Evolutionary conservation across 305 asterid genomes (phyloP), one percentile per base, ranked within the genome.

Genomic region (Fraxinus ornus): DNA sequence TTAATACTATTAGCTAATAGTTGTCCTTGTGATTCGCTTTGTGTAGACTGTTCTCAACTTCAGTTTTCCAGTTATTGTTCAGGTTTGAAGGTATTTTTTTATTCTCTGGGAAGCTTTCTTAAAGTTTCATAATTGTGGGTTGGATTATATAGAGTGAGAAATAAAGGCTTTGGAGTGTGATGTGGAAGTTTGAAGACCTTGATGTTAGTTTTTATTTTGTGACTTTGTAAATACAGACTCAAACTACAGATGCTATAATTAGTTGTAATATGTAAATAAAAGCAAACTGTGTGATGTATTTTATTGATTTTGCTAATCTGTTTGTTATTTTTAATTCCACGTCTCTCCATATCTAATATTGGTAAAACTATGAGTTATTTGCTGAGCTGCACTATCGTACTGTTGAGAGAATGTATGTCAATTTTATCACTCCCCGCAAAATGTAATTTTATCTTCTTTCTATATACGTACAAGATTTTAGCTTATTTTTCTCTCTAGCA

Each of bases 71-170:
- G 41, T 68, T 30, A 15, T n/a, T 73, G 4, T 21, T 36, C 89
- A 87, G 94, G 91, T 85, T 81, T 79, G 88, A 77, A 78, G 91
- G 81, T 81, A 84, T 84, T 88, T 88, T 85, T 82, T 77, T 75
- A 68, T 86, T 86, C 86, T 81, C 81, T 77, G 66, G 75, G 74
- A 83, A 86, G 78, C 74, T 70, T 39, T n/a, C 62, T 52, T 52
- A 0, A 83, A 80, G 84, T 82, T 86, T 80, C 79, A 28, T 72
- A 81, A 74, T 44, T 30, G 82, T 83, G 82, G 87, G 86, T 28
- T 77, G 87, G 78, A 66, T 73, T 6, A 78, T 78, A 81, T 37
- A 82, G 75, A 62, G 68, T 52, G 77, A 71, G 79, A 47, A 52
- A 52, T 52, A 77, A 82, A 78, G 24, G 86, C 78, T 81, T 83